Evolutionary conservation across 2,329 filamentous ascomycete genomes (phyloP).

Genomic region (Talaromyces marneffei): DNA sequence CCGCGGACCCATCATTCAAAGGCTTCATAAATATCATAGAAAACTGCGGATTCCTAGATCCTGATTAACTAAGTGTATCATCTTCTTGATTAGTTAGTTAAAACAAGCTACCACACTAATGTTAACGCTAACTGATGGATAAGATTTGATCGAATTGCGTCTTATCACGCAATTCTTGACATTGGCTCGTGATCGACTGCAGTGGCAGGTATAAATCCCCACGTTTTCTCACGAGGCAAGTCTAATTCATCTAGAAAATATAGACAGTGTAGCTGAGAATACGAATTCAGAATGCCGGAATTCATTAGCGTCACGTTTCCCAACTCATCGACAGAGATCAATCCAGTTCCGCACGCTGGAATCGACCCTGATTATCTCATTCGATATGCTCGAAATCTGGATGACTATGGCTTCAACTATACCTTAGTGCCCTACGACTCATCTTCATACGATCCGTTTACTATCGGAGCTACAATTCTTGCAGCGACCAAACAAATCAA

Average conservation of each 20-base stretch:
- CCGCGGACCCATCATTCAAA: background rate
- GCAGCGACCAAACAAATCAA: constrained; percentile 55
- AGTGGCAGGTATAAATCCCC: background rate
- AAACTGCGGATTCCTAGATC: background rate
- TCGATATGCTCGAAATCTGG: constrained; percentile 53
- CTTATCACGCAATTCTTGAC: background rate
- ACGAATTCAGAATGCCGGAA: constrained; percentile 32
- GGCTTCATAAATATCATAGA: background rate
- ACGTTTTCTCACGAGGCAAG: background rate
- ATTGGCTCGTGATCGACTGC: background rate
- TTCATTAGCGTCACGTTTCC: constrained; percentile 56
- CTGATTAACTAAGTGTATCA: too few species aligned
- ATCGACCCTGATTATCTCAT: constrained; percentile 53
- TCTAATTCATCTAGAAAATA: background rate
- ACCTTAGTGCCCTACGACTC: constrained; percentile 58
- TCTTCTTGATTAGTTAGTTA: too few species aligned
- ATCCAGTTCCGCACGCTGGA: constrained; percentile 47
- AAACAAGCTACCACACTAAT: background rate
- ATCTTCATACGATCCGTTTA: constrained; percentile 52
- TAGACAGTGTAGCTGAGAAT: background rate
- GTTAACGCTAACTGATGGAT: background rate
- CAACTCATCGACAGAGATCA: constrained; percentile 52
- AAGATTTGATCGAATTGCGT: constrained; percentile 4
- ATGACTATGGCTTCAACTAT: constrained; percentile 58
- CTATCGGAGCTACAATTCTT: constrained; percentile 54